Evolutionary conservation across 1,139 yeast genomes (phyloP), one percentile per base, ranked within the genome.

Genomic region (Kurtzmaniella quercitrusa): DNA sequence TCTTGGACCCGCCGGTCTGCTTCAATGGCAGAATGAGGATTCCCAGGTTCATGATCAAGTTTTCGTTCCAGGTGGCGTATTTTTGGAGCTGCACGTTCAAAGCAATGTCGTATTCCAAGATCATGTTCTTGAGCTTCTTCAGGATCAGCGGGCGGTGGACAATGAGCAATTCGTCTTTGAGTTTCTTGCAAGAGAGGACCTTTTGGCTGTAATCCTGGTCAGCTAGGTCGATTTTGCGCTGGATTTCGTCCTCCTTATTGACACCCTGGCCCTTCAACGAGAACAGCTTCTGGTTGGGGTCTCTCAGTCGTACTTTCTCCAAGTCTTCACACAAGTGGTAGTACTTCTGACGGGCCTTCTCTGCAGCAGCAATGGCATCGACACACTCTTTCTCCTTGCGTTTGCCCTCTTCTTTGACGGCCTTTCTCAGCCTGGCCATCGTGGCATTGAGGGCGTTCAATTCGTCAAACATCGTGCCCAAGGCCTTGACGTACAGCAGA

Each of bases 211-310:
- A 93, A 50, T 93, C 98, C 46, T 79, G 77, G 59, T 93, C 97
- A 0, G 97, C 94, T 41, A 71, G 64, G 52, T 85, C 90, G 37
- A 93, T 89, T 59, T 93, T 90, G 44, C 84, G 67, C 50, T 80
- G 82, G 24, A 91, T 69, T 43, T 91, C 97, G 57, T 91, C 98
- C 58, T 93, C 98, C 63, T 91, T 97, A 43, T 85, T 85, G 2
- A 83, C 80, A 0, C 95, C 81, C 53, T 82, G 85, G 44, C 88
- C 82, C 57, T 86, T 86, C 51, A 87, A 70, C 27, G 91, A 84
- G 55, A 93, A 83, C 16, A 83, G 79, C 58, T 88, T 89, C 62
- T 85, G 88, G 46, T 85, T 76, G 18, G 96, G 96, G 58, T 91
- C 98, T 0, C 85, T 76, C 43, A 83, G 79, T 55, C 85, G 81